Percentiles rank a stretch among this genome's conserved stretches.
Conservation (phyloP, 2,329 filamentous ascomycete genomes). For the Colletotrichum destructivum region DNA sequence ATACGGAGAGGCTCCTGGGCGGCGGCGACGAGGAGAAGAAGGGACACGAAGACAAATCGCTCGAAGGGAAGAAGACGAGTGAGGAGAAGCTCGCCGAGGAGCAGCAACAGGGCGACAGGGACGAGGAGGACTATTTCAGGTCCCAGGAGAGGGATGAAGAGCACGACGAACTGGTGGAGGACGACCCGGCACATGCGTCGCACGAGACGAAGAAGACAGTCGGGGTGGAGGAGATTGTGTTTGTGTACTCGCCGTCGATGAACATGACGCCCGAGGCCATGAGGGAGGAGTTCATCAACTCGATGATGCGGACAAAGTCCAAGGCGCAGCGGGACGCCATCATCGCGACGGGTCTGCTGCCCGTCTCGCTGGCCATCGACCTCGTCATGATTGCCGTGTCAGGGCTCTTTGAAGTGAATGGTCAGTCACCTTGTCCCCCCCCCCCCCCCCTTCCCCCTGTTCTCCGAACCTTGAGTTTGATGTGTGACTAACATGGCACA, state of each 20-base stretch:
- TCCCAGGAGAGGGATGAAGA: slow-evolving; percentile 14
- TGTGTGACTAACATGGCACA: background rate
- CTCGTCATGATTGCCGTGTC: slow-evolving; percentile 33
- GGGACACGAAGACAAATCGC: slow-evolving; percentile 2
- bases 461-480: fast-evolving
- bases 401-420: slow-evolving; percentile 36
- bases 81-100: slow-evolving; percentile 35
- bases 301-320: slow-evolving; percentile 38
- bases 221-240: slow-evolving; percentile 38
- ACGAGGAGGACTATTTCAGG: slow-evolving; percentile 11
- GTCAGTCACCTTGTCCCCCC: slow-evolving; percentile 9
- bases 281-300: slow-evolving; percentile 39
- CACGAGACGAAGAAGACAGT: slow-evolving; percentile 40
- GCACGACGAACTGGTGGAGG: slow-evolving; percentile 13
- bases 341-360: slow-evolving; percentile 36
- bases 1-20: background rate
- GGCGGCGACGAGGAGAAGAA: slow-evolving; percentile 5
- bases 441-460: background rate
- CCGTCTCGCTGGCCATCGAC: slow-evolving; percentile 34
- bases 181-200: slow-evolving; percentile 30
- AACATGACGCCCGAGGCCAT: slow-evolving; percentile 39
- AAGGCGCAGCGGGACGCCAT: slow-evolving; percentile 40
- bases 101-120: slow-evolving; percentile 6
- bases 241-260: slow-evolving; percentile 38
- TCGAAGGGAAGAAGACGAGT: slow-evolving; percentile 13